Conservation (phyloP, 2,329 filamentous ascomycete species). For the Neofusicoccum kwambonambiense region DNA sequence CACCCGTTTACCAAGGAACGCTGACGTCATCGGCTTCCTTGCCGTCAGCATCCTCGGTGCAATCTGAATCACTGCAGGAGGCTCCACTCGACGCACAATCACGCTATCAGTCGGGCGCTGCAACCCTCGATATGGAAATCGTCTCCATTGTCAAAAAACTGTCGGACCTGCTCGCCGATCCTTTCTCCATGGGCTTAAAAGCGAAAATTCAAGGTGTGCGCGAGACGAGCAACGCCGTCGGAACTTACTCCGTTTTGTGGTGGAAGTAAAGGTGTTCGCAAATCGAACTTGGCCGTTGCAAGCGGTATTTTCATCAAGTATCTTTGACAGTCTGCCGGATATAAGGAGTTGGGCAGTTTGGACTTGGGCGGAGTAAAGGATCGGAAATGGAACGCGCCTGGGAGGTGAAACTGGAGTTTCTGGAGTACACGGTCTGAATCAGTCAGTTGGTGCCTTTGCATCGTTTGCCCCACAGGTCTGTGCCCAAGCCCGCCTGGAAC, state of each 20-base stretch:
- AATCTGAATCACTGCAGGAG: neutral
- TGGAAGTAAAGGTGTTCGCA: neutral
- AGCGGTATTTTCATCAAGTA: neutral
- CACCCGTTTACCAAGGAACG: neutral
- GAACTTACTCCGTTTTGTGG: slow-evolving; percentile 15
- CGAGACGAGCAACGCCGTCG: neutral
- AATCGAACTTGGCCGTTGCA: neutral
- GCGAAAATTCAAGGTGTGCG: slow-evolving; percentile 25
- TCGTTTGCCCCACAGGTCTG: neutral
- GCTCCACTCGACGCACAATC: neutral
- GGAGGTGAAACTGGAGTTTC: neutral
- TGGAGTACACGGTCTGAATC: neutral
- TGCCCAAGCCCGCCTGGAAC: neutral
- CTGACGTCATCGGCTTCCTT: neutral
- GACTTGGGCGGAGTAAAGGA: neutral
- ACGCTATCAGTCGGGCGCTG: neutral
- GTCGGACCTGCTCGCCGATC: slow-evolving; percentile 33
- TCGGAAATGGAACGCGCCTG: neutral
- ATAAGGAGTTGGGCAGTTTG: neutral
- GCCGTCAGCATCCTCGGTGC: neutral
- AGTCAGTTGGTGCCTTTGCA: neutral
- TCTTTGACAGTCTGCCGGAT: neutral
- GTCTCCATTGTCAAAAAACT: slow-evolving; percentile 36
- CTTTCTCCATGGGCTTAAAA: slow-evolving; percentile 35
- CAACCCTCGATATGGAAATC: slow-evolving; percentile 28